A percentile compares a stretch with the other conserved stretches of the same genome.
Conservation (phyloP, 2,329 filamentous ascomycete genomes). For the Botrytis paeoniae region DNA sequence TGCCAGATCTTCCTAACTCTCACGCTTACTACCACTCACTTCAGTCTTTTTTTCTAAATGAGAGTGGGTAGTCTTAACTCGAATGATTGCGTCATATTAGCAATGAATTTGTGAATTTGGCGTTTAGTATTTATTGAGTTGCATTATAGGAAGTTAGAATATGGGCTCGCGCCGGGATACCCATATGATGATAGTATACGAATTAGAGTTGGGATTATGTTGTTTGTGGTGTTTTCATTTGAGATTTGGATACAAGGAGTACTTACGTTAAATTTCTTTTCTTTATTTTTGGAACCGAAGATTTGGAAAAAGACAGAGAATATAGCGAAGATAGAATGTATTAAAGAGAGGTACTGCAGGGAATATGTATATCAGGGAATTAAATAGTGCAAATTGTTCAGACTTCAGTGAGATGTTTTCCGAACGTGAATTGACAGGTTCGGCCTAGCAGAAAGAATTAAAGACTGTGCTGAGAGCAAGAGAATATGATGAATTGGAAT, state of each 20-base stretch:
- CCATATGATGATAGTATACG: not conserved
- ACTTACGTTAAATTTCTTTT: not conserved
- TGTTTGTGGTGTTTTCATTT: not conserved
- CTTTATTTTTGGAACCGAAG: not conserved
- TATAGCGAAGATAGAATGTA: not conserved
- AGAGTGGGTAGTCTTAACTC: not conserved
- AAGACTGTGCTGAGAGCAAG: not conserved
- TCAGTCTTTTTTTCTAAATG: not conserved
- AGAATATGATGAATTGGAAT: not conserved
- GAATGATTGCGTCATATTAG: not conserved
- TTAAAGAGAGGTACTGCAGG: no score
- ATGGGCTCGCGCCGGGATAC: not conserved
- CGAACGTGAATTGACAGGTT: not conserved
- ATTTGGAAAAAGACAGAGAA: not conserved
- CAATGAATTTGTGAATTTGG: no score
- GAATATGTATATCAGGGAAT: not conserved
- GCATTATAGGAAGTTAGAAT: not conserved
- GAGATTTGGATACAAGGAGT: not conserved
- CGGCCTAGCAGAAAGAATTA: no score
- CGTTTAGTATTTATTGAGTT: no score
- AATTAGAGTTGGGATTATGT: not conserved
- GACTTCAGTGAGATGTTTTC: not conserved
- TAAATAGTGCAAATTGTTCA: not conserved
- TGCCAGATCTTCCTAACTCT: not conserved
- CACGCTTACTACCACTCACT: conserved; percentile 2